A percentile compares a stretch with the other conserved stretches of the same genome.
These are phyloP conservation scores for Chrysopogon serrulatus DNA, from an alignment of 176 grass and related monocot genomes.

Conservation along the genomic window DNA sequence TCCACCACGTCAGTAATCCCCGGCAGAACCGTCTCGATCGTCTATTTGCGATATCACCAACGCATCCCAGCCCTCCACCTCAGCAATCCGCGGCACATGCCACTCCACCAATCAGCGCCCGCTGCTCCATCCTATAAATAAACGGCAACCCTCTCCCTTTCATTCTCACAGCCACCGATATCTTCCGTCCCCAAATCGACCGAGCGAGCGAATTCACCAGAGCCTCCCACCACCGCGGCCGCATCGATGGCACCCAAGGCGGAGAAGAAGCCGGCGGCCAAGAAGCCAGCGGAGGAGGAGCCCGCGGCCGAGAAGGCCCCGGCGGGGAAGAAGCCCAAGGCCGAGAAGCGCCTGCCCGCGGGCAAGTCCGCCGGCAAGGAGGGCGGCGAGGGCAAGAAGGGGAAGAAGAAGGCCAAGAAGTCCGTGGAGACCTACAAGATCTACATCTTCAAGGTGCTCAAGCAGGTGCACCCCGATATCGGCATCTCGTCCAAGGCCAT, in stretches of 20 bases:
- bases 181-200: background rate
- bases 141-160: background rate
- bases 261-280: conserved; percentile 23
- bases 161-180: background rate
- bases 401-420: conserved; percentile 34
- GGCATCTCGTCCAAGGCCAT: conserved; percentile 77
- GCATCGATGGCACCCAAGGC: conserved; percentile 24
- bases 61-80: background rate
- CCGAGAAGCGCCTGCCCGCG: conserved; percentile 17
- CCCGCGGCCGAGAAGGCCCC: background rate
- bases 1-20: background rate
- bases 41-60: background rate
- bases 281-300: conserved; percentile 40
- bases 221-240: no score
- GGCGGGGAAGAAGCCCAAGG: conserved; percentile 31
- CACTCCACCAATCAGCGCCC: background rate
- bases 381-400: conserved; percentile 29
- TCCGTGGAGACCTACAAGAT: conserved; percentile 73
- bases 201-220: background rate
- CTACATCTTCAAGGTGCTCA: conserved; percentile 82
- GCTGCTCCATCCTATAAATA: background rate
- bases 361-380: conserved; percentile 21
- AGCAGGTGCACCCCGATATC: conserved; percentile 81
- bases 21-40: background rate
- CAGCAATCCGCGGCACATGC: background rate